phyloP scores from a whole-genome alignment of 495 filamentous ascomycete species.

The Penicillium manginii region DNA sequence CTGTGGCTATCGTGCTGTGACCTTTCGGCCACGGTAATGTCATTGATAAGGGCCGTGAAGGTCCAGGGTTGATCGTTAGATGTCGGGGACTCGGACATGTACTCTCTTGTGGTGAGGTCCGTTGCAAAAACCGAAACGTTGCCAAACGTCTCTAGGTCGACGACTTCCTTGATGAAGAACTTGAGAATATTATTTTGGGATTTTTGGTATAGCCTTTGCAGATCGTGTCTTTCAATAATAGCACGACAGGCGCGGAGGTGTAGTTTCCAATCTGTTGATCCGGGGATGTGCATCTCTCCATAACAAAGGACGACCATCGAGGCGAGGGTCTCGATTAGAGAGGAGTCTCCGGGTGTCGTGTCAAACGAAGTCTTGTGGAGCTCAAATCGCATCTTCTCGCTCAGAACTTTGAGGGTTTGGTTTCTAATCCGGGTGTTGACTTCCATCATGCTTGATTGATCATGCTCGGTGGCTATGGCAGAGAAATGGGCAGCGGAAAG shows the following conservation, averaged over 20 bases:
- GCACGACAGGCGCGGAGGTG: constrained; percentile 24
- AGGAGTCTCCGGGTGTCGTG: neutral
- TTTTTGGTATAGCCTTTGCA: neutral
- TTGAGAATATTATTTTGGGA: constrained; percentile 7
- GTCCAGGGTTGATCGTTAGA: constrained; percentile 13
- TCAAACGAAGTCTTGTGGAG: neutral
- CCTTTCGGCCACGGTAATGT: constrained; percentile 19
- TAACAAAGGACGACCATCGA: constrained; percentile 23
- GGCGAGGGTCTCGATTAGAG: constrained; percentile 17
- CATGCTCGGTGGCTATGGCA: constrained; percentile 17
- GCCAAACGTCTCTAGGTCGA: constrained; percentile 21
- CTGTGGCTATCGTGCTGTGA: neutral
- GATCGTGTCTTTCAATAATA: constrained; percentile 19
- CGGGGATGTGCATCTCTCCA: constrained; percentile 19
- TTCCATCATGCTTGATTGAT: constrained; percentile 10
- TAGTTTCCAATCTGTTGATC: constrained; percentile 22
- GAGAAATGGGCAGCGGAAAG: constrained; percentile 27
- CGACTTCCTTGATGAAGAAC: constrained; percentile 25
- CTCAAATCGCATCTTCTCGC: constrained; percentile 13
- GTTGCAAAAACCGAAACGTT: constrained; percentile 12
- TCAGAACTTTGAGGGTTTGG: constrained; percentile 13
- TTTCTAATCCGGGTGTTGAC: constrained; percentile 16
- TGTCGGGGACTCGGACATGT: neutral
- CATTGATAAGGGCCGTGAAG: constrained; percentile 17
- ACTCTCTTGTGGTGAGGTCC: neutral